Base-by-base conservation (phyloP, 2,329 filamentous ascomycete species). In the Fusarium sterilihyphosum region DNA sequence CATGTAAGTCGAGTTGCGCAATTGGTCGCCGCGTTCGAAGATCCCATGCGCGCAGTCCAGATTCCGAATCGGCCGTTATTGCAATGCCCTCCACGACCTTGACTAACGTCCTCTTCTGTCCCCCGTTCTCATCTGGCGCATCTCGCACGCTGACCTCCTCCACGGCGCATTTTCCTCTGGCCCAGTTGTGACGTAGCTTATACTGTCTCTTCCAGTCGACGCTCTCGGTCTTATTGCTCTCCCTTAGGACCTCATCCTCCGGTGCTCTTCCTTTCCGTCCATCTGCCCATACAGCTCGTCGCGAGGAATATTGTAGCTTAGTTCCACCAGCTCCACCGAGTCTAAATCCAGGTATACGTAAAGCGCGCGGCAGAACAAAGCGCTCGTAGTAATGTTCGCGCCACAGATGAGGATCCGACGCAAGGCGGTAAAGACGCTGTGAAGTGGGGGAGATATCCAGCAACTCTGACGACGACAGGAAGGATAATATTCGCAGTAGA, bases 131-230 rank as follows among this genome's bases (percentile, higher is more conserved):
- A 65, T 72, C 84, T 61, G 87, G 84, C 16, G 68, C 60, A 44
- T 79, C 78, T 44, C 78, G 77, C 31, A 94, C 88, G 50, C 91
- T 87, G 37, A 98, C 89, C 81, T 97, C 93, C 41, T 93, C 91
- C 18, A 98, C 90, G 43, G 90, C 92, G 78, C 94, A 97, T 75
- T 90, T 91, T 2, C 96, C 96, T 71, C 88, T 90, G 3, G 93
- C 90, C 96, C 96, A 98, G 83, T 98, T 98, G 80, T 98, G 93
- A 52, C 94, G 89, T 57, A 98, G 86, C 78, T 92, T 94, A 83
- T 97, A 98, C 78, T 96, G 93, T 70, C 90, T 89, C 85, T 97
- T 97, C 95, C 95, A 98, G 79, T 96, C 90, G 29, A 92, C 86
- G 13, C 89, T 65, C 53, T 70, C 66, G 18, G 40, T 53, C 31